phyloP scores from a whole-genome alignment of 2,329 filamentous ascomycete genomes.

The Pseudogymnoascus pannorum region DNA sequence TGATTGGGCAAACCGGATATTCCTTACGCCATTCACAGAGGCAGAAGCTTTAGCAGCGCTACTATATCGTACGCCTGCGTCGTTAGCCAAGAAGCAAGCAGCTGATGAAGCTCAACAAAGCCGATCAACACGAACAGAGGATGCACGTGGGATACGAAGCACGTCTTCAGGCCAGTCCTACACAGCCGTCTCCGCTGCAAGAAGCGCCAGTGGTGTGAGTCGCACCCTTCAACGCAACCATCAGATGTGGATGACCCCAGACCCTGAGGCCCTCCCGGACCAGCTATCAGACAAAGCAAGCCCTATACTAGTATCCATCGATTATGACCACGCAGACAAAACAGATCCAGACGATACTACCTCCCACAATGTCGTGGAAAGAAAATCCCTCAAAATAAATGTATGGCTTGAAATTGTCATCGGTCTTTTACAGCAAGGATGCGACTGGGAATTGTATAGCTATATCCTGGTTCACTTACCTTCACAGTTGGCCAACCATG shows the following conservation, averaged over 20 bases:
- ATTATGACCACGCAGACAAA: slow-evolving; percentile 2
- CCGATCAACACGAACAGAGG: slow-evolving; percentile 31
- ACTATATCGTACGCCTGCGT: slow-evolving; percentile 56
- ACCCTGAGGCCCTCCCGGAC: slow-evolving; percentile 47
- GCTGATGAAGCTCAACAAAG: slow-evolving; percentile 35
- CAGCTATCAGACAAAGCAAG: slow-evolving; percentile 29
- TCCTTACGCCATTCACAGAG: slow-evolving; percentile 63
- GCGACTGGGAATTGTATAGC: slow-evolving; percentile 88
- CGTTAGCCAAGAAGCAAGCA: slow-evolving; percentile 37
- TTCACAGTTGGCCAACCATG: slow-evolving; percentile 82
- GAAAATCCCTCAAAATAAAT: slow-evolving; percentile 20
- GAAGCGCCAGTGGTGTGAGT: slow-evolving; percentile 22
- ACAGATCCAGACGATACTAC: slow-evolving; percentile 10
- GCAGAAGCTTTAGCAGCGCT: slow-evolving; percentile 65
- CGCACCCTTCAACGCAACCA: slow-evolving; percentile 35
- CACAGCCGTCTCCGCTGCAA: slow-evolving; percentile 27
- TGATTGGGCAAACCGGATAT: slow-evolving; percentile 71
- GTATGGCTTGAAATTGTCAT: slow-evolving; percentile 71
- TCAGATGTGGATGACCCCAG: slow-evolving; percentile 52
- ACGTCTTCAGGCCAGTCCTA: slow-evolving; percentile 26
- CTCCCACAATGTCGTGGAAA: background rate
- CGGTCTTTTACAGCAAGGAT: slow-evolving; percentile 63
- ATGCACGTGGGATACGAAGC: slow-evolving; percentile 28
- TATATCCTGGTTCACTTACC: slow-evolving; percentile 81
- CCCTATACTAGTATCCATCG: slow-evolving; percentile 23